Evolutionary conservation across 2,329 filamentous ascomycete genomes (phyloP), one percentile per base, ranked within the genome.

Genomic region (Diaporthe longicolla): DNA sequence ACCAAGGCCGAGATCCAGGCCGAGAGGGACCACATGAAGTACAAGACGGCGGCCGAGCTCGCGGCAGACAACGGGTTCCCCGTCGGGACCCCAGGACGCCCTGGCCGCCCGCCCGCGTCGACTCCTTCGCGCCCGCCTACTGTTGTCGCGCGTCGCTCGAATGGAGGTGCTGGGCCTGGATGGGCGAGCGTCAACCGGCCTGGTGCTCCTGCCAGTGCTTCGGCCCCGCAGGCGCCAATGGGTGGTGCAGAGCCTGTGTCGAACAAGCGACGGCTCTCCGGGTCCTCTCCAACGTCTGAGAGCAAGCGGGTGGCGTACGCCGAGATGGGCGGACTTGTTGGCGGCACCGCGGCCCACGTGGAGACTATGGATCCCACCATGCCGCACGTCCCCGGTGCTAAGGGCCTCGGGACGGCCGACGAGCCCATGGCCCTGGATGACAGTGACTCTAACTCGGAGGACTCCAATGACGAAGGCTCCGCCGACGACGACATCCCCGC

Each of bases 1-100:
- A 85, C 85, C 3, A 85, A 79, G 74, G 83, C 82, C 0, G 86
- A 87, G 74, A 86, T 89, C 21, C 82, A 85, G 3, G 82, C 83
- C 0, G 84, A 86, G 74, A 80, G 78, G 11, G 82, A 84, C n/a
- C 85, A 85, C 13, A 80, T 82, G 70, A 52, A 84, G 84, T 17
- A 78, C 21, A 79, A 77, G 73, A 78, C 71, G 59, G 45, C 78
- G 72, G 59, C 75, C 40, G 65, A 77, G 72, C 1, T 76, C 37
- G 72, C 70, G 13, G 63, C 57, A 8, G 37, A 61, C 63, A 29
- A 45, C 15, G 68, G 71, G 37, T n/a, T 73, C 37, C 17, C 74
- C 65, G n/a, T 24, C 19, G 21, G 26, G 32, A 37, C n/a, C 35
- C 50, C 2, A 10, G 72, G 57, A 11, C 63, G 63, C 15, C 70